Evolutionary conservation across 2,329 filamentous ascomycete genomes (phyloP), one percentile per base, ranked within the genome.

Genomic region (Aspergillus thermomutatus): DNA sequence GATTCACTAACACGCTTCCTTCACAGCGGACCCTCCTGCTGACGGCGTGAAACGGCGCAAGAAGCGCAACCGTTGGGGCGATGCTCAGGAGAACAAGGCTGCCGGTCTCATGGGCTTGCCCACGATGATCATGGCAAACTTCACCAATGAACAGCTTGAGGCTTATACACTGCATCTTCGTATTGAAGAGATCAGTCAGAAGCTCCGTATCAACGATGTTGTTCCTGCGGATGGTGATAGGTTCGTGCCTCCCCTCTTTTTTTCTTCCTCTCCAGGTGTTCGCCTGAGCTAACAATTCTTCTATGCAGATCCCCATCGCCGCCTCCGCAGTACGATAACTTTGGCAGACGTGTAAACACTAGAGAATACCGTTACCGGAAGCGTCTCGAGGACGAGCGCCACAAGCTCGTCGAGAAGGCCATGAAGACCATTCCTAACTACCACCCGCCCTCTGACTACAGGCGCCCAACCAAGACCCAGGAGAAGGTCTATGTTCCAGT

Each of bases 401-500:
- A 99, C 81, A 97, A 97, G 78, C 84, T 97, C 68, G 91, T 99
- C 74, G 94, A 99, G 75, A 97, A 95, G 83, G 94, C 94, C 69
- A 96, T 97, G 91, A 97, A 97, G 83, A 92, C 91, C 72, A 97
- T 99, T 77, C 93, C 94, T 81, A 97, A 97, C 86, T 99, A 99
- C 77, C 92, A 97, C 75, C 94, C 94, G 70, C 94, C 94, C 58
- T 91, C 93, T 83, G 94, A 99, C 77, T 99, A 99, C 78, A 91
- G 94, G 77, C 91, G 94, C 71, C 94, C 94, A 61, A 97, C 93
- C 76, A 99, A 99, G 89, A 99, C 94, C 75, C 94, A 99, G 80
- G 94, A 99, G 84, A 99, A 99, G 84, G 95, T 99, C 89, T 99
- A 99, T 77, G 94, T 99, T 77, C 94, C 94, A 76, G 94, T 99